Conservation (phyloP, 495 filamentous ascomycete species). For the Penicillium salamii region DNA sequence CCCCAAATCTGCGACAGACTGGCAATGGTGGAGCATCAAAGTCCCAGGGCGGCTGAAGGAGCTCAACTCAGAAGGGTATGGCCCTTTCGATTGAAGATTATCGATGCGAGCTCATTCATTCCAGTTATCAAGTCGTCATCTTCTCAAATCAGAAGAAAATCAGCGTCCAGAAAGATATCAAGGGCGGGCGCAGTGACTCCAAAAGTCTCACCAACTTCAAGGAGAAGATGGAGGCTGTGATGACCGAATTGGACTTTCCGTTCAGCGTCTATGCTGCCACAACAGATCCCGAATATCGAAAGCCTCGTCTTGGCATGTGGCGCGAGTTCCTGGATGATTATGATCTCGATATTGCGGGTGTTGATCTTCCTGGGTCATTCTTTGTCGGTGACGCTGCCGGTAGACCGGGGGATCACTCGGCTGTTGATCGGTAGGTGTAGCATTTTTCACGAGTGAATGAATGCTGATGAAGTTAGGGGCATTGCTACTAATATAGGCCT, state of each 20-base stretch:
- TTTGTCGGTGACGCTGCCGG: constrained; percentile 92
- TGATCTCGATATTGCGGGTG: constrained; percentile 58
- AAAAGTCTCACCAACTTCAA: constrained; percentile 74
- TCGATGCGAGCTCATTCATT: not conserved
- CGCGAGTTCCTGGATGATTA: constrained; percentile 72
- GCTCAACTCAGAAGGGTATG: constrained; percentile 70
- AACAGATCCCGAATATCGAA: constrained; percentile 73
- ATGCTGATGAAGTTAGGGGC: constrained; percentile 37
- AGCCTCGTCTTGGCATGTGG: constrained; percentile 92
- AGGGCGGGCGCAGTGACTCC: constrained; percentile 60
- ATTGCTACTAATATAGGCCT: constrained; percentile 82
- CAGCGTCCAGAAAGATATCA: constrained; percentile 67
- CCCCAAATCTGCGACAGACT: constrained; percentile 67
- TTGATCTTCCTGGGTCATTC: constrained; percentile 67
- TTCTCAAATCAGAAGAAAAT: constrained; percentile 88
- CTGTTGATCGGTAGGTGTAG: constrained; percentile 65
- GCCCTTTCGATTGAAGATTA: not conserved
- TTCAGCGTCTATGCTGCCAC: constrained; percentile 83
- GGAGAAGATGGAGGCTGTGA: constrained; percentile 64
- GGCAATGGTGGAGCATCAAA: constrained; percentile 87
- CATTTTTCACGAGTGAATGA: not conserved
- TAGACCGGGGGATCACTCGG: constrained; percentile 64
- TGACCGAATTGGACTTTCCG: constrained; percentile 72
- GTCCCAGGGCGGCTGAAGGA: constrained; percentile 65
- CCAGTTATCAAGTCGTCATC: constrained; percentile 72